Evolutionary conservation across 768 basidiomycete genomes (phyloP), one percentile per base, ranked within the genome.

Genomic region (Pleurotus djamor): DNA sequence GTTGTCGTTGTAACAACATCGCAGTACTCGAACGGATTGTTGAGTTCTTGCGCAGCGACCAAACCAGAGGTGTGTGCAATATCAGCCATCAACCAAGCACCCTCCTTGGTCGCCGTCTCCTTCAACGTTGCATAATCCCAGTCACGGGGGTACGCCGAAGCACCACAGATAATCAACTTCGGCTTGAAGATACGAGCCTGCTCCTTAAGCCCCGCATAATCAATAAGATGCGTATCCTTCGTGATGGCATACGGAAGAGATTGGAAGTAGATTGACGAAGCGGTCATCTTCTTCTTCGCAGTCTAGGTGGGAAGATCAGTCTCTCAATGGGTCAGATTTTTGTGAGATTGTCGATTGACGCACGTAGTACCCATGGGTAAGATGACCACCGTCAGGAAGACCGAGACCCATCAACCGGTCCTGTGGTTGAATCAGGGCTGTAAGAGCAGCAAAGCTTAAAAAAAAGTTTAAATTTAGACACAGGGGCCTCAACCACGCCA

Each of bases 261-360:
- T 72, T 98, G 96, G 90, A 98, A 99, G 82, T 98, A 98, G 79
- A 99, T 98, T 16, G 97, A 98, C 21, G 96, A 98, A 37, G 97
- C 94, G 36, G 97, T 98, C 88, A 99, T 98, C 78, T 99, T 98
- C 83, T 98, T 97, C 81, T 98, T 98, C 60, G 94, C 93, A 59
- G 94, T 96, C 91, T 93, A 66, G 43, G 48, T 13, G 14, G 60
- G 52, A 59, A 63, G 48, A 13, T 36, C 45, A 59, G 47, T 58
- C 54, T 59, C 51, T 38, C 48, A 36, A 45, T 60, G 60, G 38
- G 38, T 16, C 63, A 43, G 48, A 55, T 50, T 12, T 16, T 45
- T 61, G 16, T 61, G 57, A 43, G 43, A n/a, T 33, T 36, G 57
- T 48, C 7, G 33, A 43, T n/a, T 57, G 48, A 56, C 86, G 65